phyloP scores from a whole-genome alignment of 139 green algal genomes.

The Chlamydomonas applanata region DNA sequence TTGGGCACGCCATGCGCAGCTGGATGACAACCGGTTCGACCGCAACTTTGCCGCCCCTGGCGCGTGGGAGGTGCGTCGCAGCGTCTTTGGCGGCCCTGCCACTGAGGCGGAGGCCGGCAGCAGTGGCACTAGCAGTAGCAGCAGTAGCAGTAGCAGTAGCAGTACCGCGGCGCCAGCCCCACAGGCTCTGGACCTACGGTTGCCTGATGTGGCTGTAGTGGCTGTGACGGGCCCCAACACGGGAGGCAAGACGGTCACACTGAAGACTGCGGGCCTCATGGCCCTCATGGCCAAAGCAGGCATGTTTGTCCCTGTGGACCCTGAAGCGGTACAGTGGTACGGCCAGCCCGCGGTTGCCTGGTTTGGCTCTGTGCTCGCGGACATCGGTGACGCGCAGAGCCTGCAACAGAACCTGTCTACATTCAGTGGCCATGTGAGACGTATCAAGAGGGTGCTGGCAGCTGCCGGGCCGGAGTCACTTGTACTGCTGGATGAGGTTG shows the following conservation, averaged over 20 bases:
- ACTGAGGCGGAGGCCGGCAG: background rate
- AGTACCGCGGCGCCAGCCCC: slow-evolving; percentile 15
- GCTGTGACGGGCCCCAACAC: slow-evolving; percentile 47
- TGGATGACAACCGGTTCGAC: slow-evolving; percentile 51
- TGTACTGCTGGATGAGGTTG: slow-evolving; percentile 89
- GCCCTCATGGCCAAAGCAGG: slow-evolving; percentile 84
- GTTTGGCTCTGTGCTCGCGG: slow-evolving; percentile 81
- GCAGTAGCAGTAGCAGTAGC: background rate
- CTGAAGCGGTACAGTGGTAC: slow-evolving; percentile 25
- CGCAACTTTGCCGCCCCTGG: slow-evolving; percentile 31
- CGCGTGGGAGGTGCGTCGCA: slow-evolving; percentile 27
- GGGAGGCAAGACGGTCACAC: slow-evolving; percentile 89
- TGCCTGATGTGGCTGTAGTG: slow-evolving; percentile 19
- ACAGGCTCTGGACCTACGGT: slow-evolving; percentile 43
- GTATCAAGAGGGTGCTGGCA: slow-evolving; percentile 55
- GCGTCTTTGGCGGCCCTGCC: background rate
- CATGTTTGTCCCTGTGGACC: slow-evolving; percentile 53
- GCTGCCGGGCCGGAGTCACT: slow-evolving; percentile 51
- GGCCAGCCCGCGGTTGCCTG: slow-evolving; percentile 41
- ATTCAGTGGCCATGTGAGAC: slow-evolving; percentile 86
- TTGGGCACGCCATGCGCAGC: slow-evolving; percentile 7
- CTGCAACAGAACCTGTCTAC: slow-evolving; percentile 92
- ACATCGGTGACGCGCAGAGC: slow-evolving; percentile 85
- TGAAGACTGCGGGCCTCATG: slow-evolving; percentile 88
- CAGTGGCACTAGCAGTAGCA: background rate